Base-by-base conservation (phyloP, 805 yeast genomes). In the Tanozyma kutaoensis region DNA sequence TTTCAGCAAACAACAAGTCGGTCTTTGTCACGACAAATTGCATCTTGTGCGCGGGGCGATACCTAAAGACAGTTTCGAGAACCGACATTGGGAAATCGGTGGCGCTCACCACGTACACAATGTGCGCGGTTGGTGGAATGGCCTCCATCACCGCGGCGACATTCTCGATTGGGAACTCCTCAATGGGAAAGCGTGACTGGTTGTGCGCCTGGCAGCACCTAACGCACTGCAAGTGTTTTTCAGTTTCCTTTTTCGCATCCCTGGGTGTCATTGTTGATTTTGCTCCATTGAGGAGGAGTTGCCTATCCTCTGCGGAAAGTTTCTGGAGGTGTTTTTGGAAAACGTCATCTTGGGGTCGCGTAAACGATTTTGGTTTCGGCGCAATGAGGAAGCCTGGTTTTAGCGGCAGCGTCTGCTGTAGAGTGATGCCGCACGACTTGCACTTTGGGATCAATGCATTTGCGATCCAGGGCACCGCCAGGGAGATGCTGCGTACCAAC, bases 81-180 rank as follows among this genome's bases (percentile, higher is more conserved):
- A 75, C 40, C 5, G 75, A 62, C 22, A 76, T 51, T 1, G 95
- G 95, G 42, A 81, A 80, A 37, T 81, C 93, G 10, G 64, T 46
- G 1, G 78, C 72, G 20, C 78, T 74, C 8, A 76, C 55, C 2
- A 79, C 70, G 41, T 77, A 74, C 3, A 76, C 62, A 1, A 77
- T 37, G 7, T 60, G 59, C 3, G 69, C 63, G 18, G 48, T 38
- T 3, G 38, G 40, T 3, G 74, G 82, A 14, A 68, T 52, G 3
- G 35, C 31, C 5, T 32, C 34, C 35, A 43, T 37, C 14, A 46
- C 39, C 10, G 24, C 28, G 9, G 43, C 36, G 1, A 17, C 20
- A 8, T 45, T 27, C 13, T 40, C 45, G 2, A 42, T 37, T 2
- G 52, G 51, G 27, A 40, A 49, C 36, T 63, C 58, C 4, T 24